These are phyloP conservation scores for Sideroxylon spinosum DNA, from an alignment of 179 eudicot genomes.

Conservation along the genomic window DNA sequence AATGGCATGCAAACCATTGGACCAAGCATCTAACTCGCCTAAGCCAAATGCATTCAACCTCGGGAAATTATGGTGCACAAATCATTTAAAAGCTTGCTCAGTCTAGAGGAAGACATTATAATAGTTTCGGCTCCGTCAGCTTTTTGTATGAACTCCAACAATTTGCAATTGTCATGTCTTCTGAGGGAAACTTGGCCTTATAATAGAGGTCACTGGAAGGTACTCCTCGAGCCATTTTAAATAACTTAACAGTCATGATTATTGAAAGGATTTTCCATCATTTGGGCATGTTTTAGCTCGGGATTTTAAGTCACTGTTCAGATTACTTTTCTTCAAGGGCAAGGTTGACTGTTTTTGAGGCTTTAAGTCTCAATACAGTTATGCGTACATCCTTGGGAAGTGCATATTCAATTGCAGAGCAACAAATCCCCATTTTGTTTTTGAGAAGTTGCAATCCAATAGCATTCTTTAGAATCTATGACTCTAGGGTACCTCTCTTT, in stretches of 20 bases:
- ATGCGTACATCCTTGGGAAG: not conserved
- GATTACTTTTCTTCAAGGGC: not conserved
- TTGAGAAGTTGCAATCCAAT: constrained; percentile 4
- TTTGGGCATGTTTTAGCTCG: constrained; percentile 1
- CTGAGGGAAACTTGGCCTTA: too few relatives aligned
- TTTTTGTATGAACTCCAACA: not conserved
- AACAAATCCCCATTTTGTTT: not conserved
- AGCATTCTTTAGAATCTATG: not conserved
- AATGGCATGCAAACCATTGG: not conserved
- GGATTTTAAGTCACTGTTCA: not conserved
- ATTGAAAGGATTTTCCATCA: constrained; percentile 2
- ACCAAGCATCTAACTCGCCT: not conserved
- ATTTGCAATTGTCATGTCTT: not conserved
- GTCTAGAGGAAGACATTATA: not conserved
- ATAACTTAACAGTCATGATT: not conserved
- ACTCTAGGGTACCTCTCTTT: not conserved
- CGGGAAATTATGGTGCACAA: not conserved
- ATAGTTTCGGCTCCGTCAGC: not conserved
- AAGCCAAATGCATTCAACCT: not conserved
- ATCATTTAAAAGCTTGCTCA: not conserved
- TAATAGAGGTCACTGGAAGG: not conserved
- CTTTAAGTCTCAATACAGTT: not conserved
- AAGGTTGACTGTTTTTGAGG: not conserved
- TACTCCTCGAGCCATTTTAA: not conserved
- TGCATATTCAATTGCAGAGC: not conserved